phyloP scores from a whole-genome alignment of 2,329 filamentous ascomycete genomes.

The Ophiosphaerella korrae region DNA sequence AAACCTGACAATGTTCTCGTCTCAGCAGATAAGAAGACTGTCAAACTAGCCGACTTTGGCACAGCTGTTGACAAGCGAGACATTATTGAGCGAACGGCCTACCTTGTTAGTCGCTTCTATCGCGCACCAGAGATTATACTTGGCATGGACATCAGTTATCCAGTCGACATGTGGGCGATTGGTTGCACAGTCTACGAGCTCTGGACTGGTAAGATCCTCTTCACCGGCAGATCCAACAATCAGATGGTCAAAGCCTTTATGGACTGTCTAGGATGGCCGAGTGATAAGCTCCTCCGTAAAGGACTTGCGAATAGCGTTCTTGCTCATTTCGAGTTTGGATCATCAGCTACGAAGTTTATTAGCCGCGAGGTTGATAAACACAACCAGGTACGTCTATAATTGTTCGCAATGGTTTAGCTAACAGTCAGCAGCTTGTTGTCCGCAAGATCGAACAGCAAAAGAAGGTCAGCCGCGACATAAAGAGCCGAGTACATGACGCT shows the following conservation, averaged over 20 bases:
- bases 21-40: conserved; percentile 60
- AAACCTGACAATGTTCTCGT: conserved; percentile 97
- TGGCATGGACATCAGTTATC: conserved; percentile 93
- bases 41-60: conserved; percentile 96
- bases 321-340: conserved; percentile 62
- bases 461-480: conserved; percentile 71
- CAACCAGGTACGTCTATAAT: conserved; percentile 31
- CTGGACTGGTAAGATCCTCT: conserved; percentile 96
- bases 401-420: conserved; percentile 6
- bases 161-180: conserved; percentile 96
- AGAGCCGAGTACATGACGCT: conserved; percentile 74
- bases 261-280: conserved; percentile 92
- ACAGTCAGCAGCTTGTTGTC: conserved; percentile 62
- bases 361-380: conserved; percentile 70
- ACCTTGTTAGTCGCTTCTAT: conserved; percentile 96
- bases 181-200: conserved; percentile 97
- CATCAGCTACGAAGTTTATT: conserved; percentile 76
- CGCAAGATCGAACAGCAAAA: conserved; percentile 67
- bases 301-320: conserved; percentile 70
- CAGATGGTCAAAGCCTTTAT: conserved; percentile 97
- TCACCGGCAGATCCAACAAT: conserved; percentile 94
- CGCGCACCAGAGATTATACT: conserved; percentile 96
- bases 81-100: conserved; percentile 83
- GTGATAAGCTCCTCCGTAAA: conserved; percentile 83
- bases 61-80: conserved; percentile 93